A percentile compares a stretch with the other conserved stretches of the same genome.
phyloP scores from a whole-genome alignment of 768 basidiomycete species.

The Phylloporus arenicola region DNA sequence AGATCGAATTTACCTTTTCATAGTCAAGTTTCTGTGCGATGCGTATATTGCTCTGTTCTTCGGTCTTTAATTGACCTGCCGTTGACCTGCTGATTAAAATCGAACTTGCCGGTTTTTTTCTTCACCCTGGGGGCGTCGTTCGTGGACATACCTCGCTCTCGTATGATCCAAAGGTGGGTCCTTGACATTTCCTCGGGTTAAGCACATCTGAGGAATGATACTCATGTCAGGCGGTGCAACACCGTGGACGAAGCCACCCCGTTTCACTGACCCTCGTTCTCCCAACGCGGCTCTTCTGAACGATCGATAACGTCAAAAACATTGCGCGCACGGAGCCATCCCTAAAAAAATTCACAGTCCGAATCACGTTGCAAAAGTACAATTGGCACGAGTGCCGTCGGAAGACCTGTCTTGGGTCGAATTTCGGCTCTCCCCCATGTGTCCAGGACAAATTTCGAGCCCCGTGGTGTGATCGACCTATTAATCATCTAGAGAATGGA shows the following conservation, averaged over 20 bases:
- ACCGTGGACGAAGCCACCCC: constrained; percentile 2
- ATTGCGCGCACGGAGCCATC: constrained; percentile 4
- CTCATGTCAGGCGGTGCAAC: neutral
- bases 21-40: constrained; percentile 14
- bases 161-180: neutral
- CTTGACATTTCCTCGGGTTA: neutral
- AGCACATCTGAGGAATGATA: neutral
- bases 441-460: constrained; percentile 1
- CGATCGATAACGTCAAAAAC: constrained; percentile 19
- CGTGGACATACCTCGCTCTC: neutral
- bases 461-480: constrained; percentile 3
- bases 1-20: constrained; percentile 26
- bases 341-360: constrained; percentile 13
- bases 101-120: neutral
- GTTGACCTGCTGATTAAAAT: constrained; percentile 18
- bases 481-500: constrained; percentile 5
- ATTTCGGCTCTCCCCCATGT: neutral
- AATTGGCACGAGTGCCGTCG: too few relatives aligned
- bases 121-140: neutral
- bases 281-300: constrained; percentile 6
- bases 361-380: constrained; percentile 10
- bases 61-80: constrained; percentile 14
- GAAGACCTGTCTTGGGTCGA: neutral
- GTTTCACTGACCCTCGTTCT: constrained; percentile 11
- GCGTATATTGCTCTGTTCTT: constrained; percentile 3